Evolutionary conservation across 2,329 filamentous ascomycete genomes (phyloP).

Genomic region (Lasiodiplodia gonubiensis): DNA sequence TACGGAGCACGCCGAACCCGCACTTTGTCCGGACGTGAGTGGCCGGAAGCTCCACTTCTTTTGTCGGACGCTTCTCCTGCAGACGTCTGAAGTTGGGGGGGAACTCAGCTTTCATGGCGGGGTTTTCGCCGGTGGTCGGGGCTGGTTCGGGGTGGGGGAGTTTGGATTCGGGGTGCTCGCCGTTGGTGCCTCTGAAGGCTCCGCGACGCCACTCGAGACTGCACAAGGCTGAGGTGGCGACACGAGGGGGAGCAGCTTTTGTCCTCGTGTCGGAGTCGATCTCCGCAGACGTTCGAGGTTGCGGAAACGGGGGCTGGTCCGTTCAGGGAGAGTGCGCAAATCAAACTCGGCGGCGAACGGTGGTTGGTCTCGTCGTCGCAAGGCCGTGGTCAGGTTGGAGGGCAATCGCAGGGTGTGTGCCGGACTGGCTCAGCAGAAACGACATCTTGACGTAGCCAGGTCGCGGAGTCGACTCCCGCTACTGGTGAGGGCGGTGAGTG

Average conservation of each 20-base stretch:
- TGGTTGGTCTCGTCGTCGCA: too few species aligned
- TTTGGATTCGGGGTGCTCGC: conserved; percentile 17
- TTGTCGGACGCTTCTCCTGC: conserved; percentile 8
- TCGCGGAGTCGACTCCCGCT: conserved; percentile 18
- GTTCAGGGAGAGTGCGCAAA: conserved; percentile 8
- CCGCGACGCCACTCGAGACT: conserved; percentile 13
- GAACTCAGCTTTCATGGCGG: background rate
- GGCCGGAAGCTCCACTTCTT: background rate
- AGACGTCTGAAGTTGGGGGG: conserved; percentile 9
- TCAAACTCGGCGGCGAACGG: background rate
- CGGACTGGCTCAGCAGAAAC: background rate
- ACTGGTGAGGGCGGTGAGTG: background rate
- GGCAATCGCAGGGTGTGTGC: too few species aligned
- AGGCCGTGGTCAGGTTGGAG: background rate
- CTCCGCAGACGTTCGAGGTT: conserved; percentile 18
- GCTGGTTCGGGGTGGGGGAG: conserved; percentile 4
- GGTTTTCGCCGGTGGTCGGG: conserved; percentile 6
- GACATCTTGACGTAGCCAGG: background rate
- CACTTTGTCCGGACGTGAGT: background rate
- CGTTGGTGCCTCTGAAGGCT: background rate
- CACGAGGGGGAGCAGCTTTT: background rate
- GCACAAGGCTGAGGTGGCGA: background rate
- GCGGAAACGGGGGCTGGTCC: background rate
- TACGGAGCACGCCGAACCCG: background rate
- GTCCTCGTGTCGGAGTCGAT: conserved; percentile 24